phyloP scores from a whole-genome alignment of 805 yeast species.

The Candida cerambycidarum region DNA sequence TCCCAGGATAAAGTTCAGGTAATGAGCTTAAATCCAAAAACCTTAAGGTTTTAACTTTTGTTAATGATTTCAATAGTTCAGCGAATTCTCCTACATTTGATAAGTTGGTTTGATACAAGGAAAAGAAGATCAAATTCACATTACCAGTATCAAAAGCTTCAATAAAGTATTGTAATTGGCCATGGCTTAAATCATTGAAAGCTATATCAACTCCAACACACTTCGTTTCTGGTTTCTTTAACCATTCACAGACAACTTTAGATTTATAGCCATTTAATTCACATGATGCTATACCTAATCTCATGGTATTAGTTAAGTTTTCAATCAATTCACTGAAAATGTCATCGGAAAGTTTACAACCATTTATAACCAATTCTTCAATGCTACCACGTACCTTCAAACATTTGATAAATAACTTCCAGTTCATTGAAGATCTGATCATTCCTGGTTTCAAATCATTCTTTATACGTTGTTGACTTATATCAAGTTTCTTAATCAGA shows the following conservation, averaged over 20 bases:
- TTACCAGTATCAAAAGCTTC: slow-evolving; percentile 35
- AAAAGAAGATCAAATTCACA: slow-evolving; percentile 47
- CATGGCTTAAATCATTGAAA: slow-evolving; percentile 49
- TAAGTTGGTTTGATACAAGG: slow-evolving; percentile 52
- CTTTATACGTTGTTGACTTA: slow-evolving; percentile 56
- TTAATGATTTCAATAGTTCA: slow-evolving; percentile 36
- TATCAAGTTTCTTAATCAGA: slow-evolving; percentile 49
- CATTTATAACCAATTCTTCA: slow-evolving; percentile 58
- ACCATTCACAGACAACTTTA: slow-evolving; percentile 47
- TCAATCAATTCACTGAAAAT: slow-evolving; percentile 42
- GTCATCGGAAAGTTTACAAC: slow-evolving; percentile 48
- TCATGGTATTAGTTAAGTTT: slow-evolving; percentile 45
- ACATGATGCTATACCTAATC: slow-evolving; percentile 56
- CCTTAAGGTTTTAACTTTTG: slow-evolving; percentile 40
- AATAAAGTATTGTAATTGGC: slow-evolving; percentile 48
- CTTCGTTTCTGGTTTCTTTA: slow-evolving; percentile 40
- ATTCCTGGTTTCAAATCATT: slow-evolving; percentile 39
- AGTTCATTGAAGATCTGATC: slow-evolving; percentile 50
- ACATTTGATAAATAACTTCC: slow-evolving; percentile 49
- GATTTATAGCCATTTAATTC: slow-evolving; percentile 45
- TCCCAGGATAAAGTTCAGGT: slow-evolving; percentile 52
- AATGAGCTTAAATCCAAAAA: slow-evolving; percentile 55
- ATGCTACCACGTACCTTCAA: slow-evolving; percentile 50
- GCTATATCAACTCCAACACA: slow-evolving; percentile 59
- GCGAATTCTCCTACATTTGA: slow-evolving; percentile 38